phyloP scores from a whole-genome alignment of 2,329 filamentous ascomycete species.

The Colletotrichum cuscutae region DNA sequence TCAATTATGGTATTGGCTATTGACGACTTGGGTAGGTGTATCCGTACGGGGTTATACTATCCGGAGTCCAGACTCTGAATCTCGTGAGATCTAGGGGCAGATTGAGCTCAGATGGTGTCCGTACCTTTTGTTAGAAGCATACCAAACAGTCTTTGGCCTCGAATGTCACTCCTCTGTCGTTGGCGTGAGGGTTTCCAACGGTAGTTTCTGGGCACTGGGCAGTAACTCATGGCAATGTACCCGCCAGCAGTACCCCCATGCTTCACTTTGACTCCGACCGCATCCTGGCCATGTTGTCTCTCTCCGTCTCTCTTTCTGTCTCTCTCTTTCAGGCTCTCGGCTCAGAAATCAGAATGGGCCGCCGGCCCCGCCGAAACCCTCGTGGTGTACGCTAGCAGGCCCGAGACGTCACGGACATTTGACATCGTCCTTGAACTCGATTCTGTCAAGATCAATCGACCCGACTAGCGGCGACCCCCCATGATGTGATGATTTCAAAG shows the following conservation, averaged over 20 bases:
- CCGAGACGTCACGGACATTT: conserved; percentile 5
- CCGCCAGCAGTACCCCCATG: too few species aligned
- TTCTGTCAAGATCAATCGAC: conserved; percentile 1
- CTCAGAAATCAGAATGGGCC: too few species aligned
- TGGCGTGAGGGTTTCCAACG: neutral
- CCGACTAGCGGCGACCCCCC: conserved; percentile 1
- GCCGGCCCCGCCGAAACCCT: neutral
- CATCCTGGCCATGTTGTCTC: too few species aligned
- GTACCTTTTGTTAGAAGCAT: too few species aligned
- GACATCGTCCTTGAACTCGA: neutral
- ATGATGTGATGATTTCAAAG: conserved; percentile 7
- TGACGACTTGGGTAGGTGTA: neutral
- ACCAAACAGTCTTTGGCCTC: neutral
- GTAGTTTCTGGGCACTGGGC: neutral
- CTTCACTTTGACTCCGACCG: too few species aligned
- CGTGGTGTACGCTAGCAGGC: neutral
- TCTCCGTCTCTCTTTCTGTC: too few species aligned
- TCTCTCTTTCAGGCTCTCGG: too few species aligned
- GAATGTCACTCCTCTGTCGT: neutral
- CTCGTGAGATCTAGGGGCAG: neutral
- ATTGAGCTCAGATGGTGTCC: neutral
- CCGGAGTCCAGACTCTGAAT: neutral
- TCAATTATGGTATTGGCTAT: neutral
- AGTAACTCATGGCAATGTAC: too few species aligned
- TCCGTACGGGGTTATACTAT: neutral